Conservation (phyloP, 23 red algal genomes). For the Porphyridium purpureum region DNA sequence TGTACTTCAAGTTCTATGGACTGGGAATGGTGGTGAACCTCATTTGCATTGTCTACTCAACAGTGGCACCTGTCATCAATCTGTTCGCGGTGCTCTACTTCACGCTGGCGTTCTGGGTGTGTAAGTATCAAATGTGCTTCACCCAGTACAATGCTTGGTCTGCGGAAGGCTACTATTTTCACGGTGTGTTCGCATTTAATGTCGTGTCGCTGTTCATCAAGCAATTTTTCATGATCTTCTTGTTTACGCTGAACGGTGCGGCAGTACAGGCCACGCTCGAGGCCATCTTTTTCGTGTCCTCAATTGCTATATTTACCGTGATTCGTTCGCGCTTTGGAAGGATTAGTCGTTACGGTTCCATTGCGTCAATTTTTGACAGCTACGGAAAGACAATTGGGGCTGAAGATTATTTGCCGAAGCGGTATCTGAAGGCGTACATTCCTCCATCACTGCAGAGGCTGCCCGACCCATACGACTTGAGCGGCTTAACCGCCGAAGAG, state of each 20-base stretch:
- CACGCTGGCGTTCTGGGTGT: slow-evolving; percentile 17
- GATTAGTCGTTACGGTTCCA: not conserved
- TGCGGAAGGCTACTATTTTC: slow-evolving; percentile 13
- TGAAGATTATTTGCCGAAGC: too few species aligned
- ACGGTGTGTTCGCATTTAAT: slow-evolving; percentile 19
- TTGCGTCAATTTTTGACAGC: too few species aligned
- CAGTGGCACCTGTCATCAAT: slow-evolving; percentile 31
- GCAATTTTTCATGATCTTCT: slow-evolving; percentile 33
- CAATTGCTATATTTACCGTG: slow-evolving; percentile 26
- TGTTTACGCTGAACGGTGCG: slow-evolving; percentile 27
- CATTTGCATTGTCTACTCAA: slow-evolving; percentile 46
- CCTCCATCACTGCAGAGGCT: too few species aligned
- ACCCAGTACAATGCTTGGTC: not conserved
- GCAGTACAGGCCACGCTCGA: slow-evolving; percentile 24
- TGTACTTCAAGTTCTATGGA: slow-evolving; percentile 48
- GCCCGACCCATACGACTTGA: too few species aligned
- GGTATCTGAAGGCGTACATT: too few species aligned
- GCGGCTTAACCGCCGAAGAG: too few species aligned
- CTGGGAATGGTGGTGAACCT: slow-evolving; percentile 21
- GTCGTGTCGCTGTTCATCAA: slow-evolving; percentile 29
- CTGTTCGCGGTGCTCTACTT: slow-evolving; percentile 24
- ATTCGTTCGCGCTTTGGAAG: not conserved
- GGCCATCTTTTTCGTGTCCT: slow-evolving; percentile 5
- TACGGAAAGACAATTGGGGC: too few species aligned
- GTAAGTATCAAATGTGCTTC: slow-evolving; percentile 16